Evolutionary conservation across 2,329 filamentous ascomycete species (phyloP).

Genomic region (Fusarium setosum): DNA sequence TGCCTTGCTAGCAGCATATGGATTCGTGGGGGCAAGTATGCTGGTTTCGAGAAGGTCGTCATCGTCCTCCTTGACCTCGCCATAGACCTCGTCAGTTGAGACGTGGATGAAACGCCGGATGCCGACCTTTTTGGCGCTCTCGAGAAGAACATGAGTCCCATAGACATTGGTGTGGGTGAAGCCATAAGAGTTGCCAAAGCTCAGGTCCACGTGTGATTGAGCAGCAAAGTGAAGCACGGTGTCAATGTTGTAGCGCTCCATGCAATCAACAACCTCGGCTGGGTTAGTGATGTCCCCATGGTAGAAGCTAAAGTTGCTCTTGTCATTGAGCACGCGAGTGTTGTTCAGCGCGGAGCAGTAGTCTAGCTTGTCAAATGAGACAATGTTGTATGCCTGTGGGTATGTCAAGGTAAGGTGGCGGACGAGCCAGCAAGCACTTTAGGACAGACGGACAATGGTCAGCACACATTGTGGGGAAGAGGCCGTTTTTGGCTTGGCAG

Average conservation of each 20-base stretch:
- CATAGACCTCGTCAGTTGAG: conserved; percentile 88
- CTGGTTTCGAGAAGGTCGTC: conserved; percentile 79
- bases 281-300: conserved; percentile 82
- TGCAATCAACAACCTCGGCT: conserved; percentile 74
- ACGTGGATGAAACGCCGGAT: conserved; percentile 83
- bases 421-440: conserved; percentile 84
- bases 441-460: conserved; percentile 25
- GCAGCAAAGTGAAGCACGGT: conserved; percentile 87
- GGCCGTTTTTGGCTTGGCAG: conserved; percentile 1
- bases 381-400: conserved; percentile 78
- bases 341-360: conserved; percentile 87
- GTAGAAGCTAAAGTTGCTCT: conserved; percentile 81
- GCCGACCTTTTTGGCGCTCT: conserved; percentile 78
- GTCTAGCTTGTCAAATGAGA: conserved; percentile 88
- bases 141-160: conserved; percentile 84
- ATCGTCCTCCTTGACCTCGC: conserved; percentile 78
- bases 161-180: conserved; percentile 87
- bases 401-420: conserved; percentile 82
- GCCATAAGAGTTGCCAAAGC: conserved; percentile 84
- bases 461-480: conserved; percentile 25
- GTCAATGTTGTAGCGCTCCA: conserved; percentile 79
- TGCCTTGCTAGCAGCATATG: conserved; percentile 84
- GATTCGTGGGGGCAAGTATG: conserved; percentile 82
- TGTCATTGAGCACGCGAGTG: conserved; percentile 74
- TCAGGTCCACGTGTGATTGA: conserved; percentile 86